A percentile compares a stretch with the other conserved stretches of the same genome.
phyloP scores from a whole-genome alignment of 768 basidiomycete genomes.

The Sporobolomyces pararoseus region DNA sequence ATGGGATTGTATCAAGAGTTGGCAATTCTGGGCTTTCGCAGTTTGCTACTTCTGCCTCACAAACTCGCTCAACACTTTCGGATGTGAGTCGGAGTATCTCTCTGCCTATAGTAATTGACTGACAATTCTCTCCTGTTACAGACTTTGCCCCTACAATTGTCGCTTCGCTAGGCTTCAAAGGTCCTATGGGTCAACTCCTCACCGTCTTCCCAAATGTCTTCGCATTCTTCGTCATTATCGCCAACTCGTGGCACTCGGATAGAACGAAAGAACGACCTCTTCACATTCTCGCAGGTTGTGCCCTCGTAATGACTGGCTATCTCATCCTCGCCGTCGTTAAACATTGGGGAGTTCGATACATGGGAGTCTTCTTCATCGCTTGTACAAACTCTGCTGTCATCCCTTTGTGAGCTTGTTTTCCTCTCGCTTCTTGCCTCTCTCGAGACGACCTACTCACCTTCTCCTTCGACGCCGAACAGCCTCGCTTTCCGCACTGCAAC shows the following conservation, averaged over 20 bases:
- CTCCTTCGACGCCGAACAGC: neutral
- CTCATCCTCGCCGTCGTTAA: slow-evolving; percentile 44
- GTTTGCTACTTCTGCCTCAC: slow-evolving; percentile 22
- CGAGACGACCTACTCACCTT: neutral
- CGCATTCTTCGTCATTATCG: slow-evolving; percentile 43
- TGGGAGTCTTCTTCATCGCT: slow-evolving; percentile 46
- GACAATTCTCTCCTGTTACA: neutral
- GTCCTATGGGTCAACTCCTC: slow-evolving; percentile 16
- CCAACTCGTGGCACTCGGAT: slow-evolving; percentile 46
- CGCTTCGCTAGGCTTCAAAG: slow-evolving; percentile 19
- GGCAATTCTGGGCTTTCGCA: slow-evolving; percentile 35
- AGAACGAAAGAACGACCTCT: slow-evolving; percentile 38
- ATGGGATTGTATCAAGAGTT: slow-evolving; percentile 5
- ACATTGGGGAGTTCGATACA: slow-evolving; percentile 42
- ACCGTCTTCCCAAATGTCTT: slow-evolving; percentile 18
- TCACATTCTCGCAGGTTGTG: slow-evolving; percentile 45
- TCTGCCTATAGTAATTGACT: neutral
- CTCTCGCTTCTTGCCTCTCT: neutral
- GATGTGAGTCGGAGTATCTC: slow-evolving; percentile 9
- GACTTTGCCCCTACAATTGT: slow-evolving; percentile 32
- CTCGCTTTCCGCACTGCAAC: slow-evolving; percentile 40
- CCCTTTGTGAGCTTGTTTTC: slow-evolving; percentile 37
- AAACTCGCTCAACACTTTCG: slow-evolving; percentile 28
- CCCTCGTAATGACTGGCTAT: slow-evolving; percentile 44
- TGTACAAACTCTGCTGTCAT: slow-evolving; percentile 48